Evolutionary conservation across 2,329 filamentous ascomycete species (phyloP).

Genomic region (Lasiodiplodia sp.): DNA sequence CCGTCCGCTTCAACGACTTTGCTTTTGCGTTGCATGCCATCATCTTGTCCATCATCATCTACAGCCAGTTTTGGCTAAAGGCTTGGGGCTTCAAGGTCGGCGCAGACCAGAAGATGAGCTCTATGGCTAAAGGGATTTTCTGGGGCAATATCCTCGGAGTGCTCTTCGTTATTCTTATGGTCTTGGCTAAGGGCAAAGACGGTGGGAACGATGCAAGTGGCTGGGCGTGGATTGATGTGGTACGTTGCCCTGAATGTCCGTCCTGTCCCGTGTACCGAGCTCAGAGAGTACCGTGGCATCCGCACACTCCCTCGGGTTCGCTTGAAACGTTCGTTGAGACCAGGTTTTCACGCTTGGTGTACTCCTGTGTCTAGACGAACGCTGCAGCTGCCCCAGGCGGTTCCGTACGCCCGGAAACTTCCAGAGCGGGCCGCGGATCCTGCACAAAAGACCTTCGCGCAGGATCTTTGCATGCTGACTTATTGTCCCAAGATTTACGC

Average conservation of each 20-base stretch:
- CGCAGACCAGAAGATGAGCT: conserved; percentile 60
- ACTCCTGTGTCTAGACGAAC: background rate
- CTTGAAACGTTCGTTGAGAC: background rate
- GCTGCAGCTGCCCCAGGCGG: background rate
- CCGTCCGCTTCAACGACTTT: conserved; percentile 89
- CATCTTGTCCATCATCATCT: conserved; percentile 73
- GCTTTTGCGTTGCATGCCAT: conserved; percentile 85
- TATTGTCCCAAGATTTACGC: conserved; percentile 61
- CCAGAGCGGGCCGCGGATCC: background rate
- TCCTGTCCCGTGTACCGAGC: conserved; percentile 35
- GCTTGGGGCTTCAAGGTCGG: conserved; percentile 79
- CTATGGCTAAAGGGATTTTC: conserved; percentile 73
- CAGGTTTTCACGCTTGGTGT: background rate
- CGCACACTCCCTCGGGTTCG: background rate
- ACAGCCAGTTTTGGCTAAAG: conserved; percentile 75
- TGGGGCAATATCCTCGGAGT: conserved; percentile 70
- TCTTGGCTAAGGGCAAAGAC: conserved; percentile 51
- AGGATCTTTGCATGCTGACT: conserved; percentile 1
- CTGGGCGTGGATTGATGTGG: conserved; percentile 72
- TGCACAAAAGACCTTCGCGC: conserved; percentile 30
- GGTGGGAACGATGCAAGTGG: conserved; percentile 54
- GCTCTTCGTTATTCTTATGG: conserved; percentile 56
- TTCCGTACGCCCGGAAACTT: background rate
- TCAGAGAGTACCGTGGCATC: background rate
- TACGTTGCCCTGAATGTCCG: conserved; percentile 43